A percentile compares a stretch with the other conserved stretches of the same genome.
These are phyloP conservation scores for Isabelozyma rhagii DNA, from an alignment of 805 yeast species.

Conservation along the genomic window DNA sequence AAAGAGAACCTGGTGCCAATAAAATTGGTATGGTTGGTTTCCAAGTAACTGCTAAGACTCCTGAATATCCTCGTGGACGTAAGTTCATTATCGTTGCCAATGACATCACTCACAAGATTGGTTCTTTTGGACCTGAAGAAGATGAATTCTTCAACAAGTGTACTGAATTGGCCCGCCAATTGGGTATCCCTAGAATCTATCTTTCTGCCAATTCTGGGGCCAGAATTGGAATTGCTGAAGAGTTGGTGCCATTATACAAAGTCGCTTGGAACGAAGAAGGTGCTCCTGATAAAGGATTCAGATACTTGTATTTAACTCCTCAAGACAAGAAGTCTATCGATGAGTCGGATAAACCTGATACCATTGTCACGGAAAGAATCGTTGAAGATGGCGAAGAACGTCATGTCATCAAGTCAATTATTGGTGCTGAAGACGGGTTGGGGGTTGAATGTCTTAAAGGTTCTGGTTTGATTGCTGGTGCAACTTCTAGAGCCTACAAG, in stretches of 20 bases:
- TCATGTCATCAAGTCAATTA: constrained; percentile 73
- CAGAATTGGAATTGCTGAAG: constrained; percentile 97
- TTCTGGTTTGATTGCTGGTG: constrained; percentile 98
- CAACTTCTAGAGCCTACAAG: constrained; percentile 94
- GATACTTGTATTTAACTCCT: constrained; percentile 76
- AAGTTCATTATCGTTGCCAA: constrained; percentile 90
- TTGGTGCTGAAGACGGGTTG: constrained; percentile 93
- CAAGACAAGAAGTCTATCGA: constrained; percentile 59
- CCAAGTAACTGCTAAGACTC: constrained; percentile 85
- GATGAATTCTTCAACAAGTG: constrained; percentile 89
- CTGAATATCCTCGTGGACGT: constrained; percentile 96
- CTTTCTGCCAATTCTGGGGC: constrained; percentile 99
- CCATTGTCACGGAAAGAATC: constrained; percentile 70
- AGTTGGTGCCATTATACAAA: constrained; percentile 80
- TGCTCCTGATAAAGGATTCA: constrained; percentile 82
- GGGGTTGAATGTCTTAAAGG: constrained; percentile 99
- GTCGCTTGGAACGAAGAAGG: constrained; percentile 88
- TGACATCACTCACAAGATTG: constrained; percentile 96
- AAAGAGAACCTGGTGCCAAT: constrained; percentile 96
- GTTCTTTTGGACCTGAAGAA: constrained; percentile 97
- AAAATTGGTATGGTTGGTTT: constrained; percentile 97
- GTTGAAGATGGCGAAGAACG: constrained; percentile 87
- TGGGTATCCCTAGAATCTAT: constrained; percentile 94
- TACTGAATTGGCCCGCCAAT: constrained; percentile 84
- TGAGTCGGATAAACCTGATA: constrained; percentile 55